A percentile compares a stretch with the other conserved stretches of the same genome.
phyloP scores from a whole-genome alignment of 371 early-diverging fungal species.

The Mucor circinelloides region DNA sequence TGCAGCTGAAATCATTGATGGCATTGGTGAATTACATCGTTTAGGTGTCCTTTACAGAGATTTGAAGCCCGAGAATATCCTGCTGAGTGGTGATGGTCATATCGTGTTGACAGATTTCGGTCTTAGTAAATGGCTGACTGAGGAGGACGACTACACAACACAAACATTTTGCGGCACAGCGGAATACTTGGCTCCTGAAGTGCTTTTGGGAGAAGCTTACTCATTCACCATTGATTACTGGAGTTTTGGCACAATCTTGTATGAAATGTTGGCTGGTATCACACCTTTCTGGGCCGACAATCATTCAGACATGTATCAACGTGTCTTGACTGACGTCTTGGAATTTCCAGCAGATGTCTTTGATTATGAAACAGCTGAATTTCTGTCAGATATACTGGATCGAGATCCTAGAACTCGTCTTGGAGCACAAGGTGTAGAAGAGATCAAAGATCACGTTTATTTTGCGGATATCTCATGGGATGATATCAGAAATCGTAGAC shows the following conservation, averaged over 20 bases:
- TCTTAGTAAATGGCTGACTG: constrained; percentile 69
- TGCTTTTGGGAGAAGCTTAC: constrained; percentile 78
- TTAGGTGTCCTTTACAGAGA: constrained; percentile 90
- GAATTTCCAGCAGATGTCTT: constrained; percentile 65
- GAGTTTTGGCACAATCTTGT: constrained; percentile 94
- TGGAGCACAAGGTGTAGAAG: constrained; percentile 62
- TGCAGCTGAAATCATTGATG: constrained; percentile 89
- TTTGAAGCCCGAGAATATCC: constrained; percentile 90
- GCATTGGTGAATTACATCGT: constrained; percentile 85
- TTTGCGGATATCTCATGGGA: constrained; percentile 75
- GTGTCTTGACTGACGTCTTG: constrained; percentile 77
- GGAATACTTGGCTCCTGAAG: constrained; percentile 92
- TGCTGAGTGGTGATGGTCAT: constrained; percentile 78
- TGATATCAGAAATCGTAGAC: constrained; percentile 55
- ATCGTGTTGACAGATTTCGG: constrained; percentile 94
- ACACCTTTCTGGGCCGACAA: constrained; percentile 84
- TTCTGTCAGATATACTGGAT: constrained; percentile 66
- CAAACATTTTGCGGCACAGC: constrained; percentile 96
- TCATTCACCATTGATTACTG: constrained; percentile 95
- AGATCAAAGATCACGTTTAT: constrained; percentile 72
- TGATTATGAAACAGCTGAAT: constrained; percentile 56
- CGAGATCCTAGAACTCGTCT: constrained; percentile 68
- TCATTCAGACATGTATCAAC: constrained; percentile 78
- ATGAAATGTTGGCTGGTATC: constrained; percentile 77
- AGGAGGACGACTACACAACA: constrained; percentile 53